These are phyloP conservation scores for Brassica cretica DNA, from an alignment of 345 rosid genomes.

Conservation along the genomic window DNA sequence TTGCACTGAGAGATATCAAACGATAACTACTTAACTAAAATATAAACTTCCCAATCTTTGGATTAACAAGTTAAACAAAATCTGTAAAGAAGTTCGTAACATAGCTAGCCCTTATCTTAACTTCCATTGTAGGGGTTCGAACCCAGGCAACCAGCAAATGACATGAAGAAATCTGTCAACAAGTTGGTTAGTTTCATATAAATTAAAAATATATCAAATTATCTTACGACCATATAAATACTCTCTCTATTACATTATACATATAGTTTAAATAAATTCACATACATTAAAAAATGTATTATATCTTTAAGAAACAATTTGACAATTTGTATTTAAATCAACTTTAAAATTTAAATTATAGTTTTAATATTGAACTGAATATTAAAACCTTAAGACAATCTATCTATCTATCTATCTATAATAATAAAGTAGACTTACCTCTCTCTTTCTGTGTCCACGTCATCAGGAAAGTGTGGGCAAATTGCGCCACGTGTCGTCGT, in stretches of 20 bases:
- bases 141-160: not conserved
- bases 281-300: not conserved
- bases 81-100: not conserved
- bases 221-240: not conserved
- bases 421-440: too few relatives aligned
- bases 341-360: too few relatives aligned
- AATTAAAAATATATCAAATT: not conserved
- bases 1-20: not conserved
- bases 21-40: not conserved
- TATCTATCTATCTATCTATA: too few relatives aligned
- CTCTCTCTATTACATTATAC: not conserved
- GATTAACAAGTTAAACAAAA: not conserved
- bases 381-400: not conserved
- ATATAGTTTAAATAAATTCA: not conserved
- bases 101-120: not conserved
- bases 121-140: not conserved
- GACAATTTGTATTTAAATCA: not conserved
- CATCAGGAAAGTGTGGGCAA: too few relatives aligned
- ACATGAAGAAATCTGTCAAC: not conserved
- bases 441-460: too few relatives aligned
- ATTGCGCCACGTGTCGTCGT: too few relatives aligned
- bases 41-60: not conserved
- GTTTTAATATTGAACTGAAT: not conserved
- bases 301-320: not conserved
- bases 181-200: not conserved